phyloP scores from a whole-genome alignment of 2,329 filamentous ascomycete genomes.

The Mycocentrospora acerina region DNA sequence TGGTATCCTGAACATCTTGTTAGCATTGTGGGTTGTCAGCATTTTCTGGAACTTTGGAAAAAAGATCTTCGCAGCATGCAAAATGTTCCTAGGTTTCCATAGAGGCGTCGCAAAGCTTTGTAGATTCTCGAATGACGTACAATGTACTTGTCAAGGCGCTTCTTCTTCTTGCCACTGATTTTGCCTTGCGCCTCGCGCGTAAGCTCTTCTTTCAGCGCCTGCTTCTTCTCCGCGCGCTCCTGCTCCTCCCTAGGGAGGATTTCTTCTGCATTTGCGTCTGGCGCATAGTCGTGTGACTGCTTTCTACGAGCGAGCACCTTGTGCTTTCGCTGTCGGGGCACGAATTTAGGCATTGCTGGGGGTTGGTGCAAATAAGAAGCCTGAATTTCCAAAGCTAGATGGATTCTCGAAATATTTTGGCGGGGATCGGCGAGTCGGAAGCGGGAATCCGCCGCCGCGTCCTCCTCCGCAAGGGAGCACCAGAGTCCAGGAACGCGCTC shows the following conservation, averaged over 20 bases:
- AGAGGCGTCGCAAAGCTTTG: neutral
- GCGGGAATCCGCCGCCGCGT: conserved; percentile 20
- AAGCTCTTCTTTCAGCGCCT: conserved; percentile 56
- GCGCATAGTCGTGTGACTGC: conserved; percentile 45
- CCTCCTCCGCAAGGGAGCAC: neutral
- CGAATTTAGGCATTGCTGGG: conserved; percentile 41
- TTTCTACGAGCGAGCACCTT: conserved; percentile 65
- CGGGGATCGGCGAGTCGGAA: conserved; percentile 26
- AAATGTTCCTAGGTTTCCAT: neutral
- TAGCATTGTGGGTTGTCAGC: conserved; percentile 4
- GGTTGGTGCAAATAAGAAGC: conserved; percentile 2
- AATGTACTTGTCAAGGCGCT: conserved; percentile 69
- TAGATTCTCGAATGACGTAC: conserved; percentile 37
- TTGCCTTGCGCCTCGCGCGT: conserved; percentile 55
- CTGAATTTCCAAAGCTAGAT: conserved; percentile 9
- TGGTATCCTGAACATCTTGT: conserved; percentile 65
- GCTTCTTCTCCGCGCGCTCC: conserved; percentile 56
- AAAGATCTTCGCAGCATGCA: no score
- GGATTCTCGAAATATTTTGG: conserved; percentile 33
- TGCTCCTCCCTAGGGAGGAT: conserved; percentile 52
- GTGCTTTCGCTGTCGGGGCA: conserved; percentile 61
- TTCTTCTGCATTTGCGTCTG: conserved; percentile 57
- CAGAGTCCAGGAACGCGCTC: neutral
- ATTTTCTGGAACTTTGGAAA: no score
- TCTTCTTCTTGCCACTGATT: conserved; percentile 65